A percentile compares a stretch with the other conserved stretches of the same genome.
phyloP scores from a whole-genome alignment of 2,329 filamentous ascomycete genomes.

The Diaporthe sp. region DNA sequence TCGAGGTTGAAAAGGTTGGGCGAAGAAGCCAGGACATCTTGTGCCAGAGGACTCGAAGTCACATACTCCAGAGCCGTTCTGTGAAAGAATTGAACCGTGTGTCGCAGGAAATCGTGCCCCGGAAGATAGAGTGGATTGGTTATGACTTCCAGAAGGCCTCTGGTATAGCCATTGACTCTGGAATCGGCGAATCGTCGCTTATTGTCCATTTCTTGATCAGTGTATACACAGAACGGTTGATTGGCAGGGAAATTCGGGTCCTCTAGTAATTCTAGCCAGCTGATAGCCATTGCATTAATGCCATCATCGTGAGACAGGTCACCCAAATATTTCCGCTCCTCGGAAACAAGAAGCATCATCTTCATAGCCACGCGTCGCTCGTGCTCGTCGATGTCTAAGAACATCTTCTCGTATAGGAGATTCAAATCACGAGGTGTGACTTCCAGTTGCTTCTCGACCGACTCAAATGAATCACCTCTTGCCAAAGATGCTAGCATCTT shows the following conservation, averaged over 20 bases:
- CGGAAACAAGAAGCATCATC: not conserved
- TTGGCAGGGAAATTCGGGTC: not conserved
- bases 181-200: not conserved
- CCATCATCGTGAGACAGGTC: not conserved
- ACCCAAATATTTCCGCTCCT: not conserved
- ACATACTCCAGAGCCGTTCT: not conserved
- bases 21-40: not conserved
- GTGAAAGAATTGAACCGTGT: not conserved
- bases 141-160: not conserved
- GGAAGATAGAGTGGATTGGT: too few species aligned
- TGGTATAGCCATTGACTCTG: not conserved
- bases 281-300: not conserved
- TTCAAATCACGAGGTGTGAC: not conserved
- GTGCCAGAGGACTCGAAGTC: not conserved
- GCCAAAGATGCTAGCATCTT: not conserved
- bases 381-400: rapidly evolving
- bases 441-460: not conserved
- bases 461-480: not conserved
- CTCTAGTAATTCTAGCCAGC: not conserved
- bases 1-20: not conserved
- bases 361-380: not conserved
- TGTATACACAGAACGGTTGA: not conserved
- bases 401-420: not conserved
- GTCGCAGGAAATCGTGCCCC: not conserved
- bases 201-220: not conserved